Conservation (phyloP, 352 stramenopile genomes). For the Pythium diclinum region DNA sequence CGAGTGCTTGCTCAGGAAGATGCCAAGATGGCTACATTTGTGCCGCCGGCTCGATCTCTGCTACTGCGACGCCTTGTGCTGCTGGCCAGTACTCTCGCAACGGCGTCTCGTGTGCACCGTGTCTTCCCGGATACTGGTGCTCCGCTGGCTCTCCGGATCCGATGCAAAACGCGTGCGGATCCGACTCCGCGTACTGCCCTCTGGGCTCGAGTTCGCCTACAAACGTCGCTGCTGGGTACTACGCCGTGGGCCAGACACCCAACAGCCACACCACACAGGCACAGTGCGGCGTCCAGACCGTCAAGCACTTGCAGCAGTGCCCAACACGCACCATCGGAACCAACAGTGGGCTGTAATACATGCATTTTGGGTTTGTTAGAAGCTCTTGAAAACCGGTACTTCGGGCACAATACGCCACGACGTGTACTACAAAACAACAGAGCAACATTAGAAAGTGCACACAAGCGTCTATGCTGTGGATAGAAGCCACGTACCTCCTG, state of each 20-base stretch:
- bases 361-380: slow-evolving; percentile 36
- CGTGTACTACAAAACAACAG: slow-evolving; percentile 42
- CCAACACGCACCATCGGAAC: slow-evolving; percentile 44
- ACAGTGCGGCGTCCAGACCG: slow-evolving; percentile 39
- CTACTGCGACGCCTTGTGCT: slow-evolving; percentile 44
- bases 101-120: slow-evolving; percentile 48
- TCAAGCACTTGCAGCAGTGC: slow-evolving; percentile 52
- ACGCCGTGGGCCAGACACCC: slow-evolving; percentile 33
- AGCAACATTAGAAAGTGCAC: background rate
- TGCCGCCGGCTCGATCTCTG: slow-evolving; percentile 36
- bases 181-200: slow-evolving; percentile 44
- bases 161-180: slow-evolving; percentile 50
- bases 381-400: slow-evolving; percentile 74
- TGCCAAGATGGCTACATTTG: slow-evolving; percentile 63
- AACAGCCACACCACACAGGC: slow-evolving; percentile 42
- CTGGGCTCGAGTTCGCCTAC: slow-evolving; percentile 40
- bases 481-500: slow-evolving; percentile 38
- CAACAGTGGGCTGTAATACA: slow-evolving; percentile 34
- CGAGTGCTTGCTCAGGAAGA: slow-evolving; percentile 40
- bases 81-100: slow-evolving; percentile 59
- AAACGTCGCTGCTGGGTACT: slow-evolving; percentile 38
- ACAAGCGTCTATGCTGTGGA: background rate
- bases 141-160: slow-evolving; percentile 35
- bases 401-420: slow-evolving; percentile 69
- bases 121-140: slow-evolving; percentile 62